A percentile compares a stretch with the other conserved stretches of the same genome.
phyloP scores from a whole-genome alignment of 2,329 filamentous ascomycete species.

The Daldinia sp. region DNA sequence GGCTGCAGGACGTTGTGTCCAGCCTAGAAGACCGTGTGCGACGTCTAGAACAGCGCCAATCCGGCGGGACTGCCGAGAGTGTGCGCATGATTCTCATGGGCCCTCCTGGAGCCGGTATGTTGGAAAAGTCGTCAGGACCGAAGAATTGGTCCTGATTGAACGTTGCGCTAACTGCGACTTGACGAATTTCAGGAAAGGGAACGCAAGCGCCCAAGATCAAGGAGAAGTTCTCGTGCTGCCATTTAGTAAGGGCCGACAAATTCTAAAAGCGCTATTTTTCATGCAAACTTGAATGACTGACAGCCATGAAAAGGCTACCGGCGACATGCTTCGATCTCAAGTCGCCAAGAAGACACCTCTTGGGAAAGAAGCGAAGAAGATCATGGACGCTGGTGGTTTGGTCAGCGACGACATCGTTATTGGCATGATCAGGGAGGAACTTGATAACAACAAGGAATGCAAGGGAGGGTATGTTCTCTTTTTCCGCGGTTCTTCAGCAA shows the following conservation, averaged over 20 bases:
- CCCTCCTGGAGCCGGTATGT: conserved; percentile 93
- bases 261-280: conserved; percentile 8
- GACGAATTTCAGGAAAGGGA: conserved; percentile 79
- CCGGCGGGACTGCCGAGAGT: conserved; percentile 65
- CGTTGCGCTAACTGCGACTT: conserved; percentile 33
- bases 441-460: conserved; percentile 94
- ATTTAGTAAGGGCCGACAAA: conserved; percentile 73
- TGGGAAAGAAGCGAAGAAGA: conserved; percentile 98
- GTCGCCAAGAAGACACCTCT: conserved; percentile 96
- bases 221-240: conserved; percentile 97
- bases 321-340: conserved; percentile 98
- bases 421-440: conserved; percentile 98
- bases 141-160: conserved; percentile 1
- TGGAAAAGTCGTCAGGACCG: conserved; percentile 11
- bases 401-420: conserved; percentile 99
- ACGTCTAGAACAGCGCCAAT: conserved; percentile 80
- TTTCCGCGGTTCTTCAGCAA: background rate
- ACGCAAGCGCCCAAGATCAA: conserved; percentile 98
- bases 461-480: conserved; percentile 80
- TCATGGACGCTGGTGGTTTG: conserved; percentile 97
- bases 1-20: conserved; percentile 83
- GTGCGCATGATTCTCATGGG: conserved; percentile 98
- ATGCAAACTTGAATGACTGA: conserved; percentile 16
- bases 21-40: conserved; percentile 87
- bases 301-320: conserved; percentile 76